Base-by-base conservation (phyloP, 768 basidiomycete genomes). In the Xerocomus spinulosus region DNA sequence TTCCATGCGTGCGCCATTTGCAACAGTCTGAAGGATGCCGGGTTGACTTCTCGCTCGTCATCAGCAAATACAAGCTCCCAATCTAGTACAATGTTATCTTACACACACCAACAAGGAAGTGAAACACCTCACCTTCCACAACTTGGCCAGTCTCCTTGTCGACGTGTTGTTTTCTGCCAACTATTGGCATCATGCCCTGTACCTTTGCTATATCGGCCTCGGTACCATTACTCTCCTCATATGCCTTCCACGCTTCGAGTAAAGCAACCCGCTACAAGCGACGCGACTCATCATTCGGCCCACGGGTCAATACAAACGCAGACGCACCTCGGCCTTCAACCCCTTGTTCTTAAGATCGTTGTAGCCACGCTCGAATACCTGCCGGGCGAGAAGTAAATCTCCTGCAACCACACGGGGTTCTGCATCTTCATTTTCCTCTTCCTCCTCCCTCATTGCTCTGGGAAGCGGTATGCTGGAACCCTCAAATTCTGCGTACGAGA, bases 61-160 rank as follows among this genome's bases (percentile, higher is more conserved):
- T 97, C 95, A 23, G 92, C 84, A 67, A 97, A 98, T 18, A 94
- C 84, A 60, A 94, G 81, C 61, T 95, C 94, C 84, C 88, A 95
- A 59, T 95, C 94, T 93, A 49, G 12, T 35, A 45, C n/a, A 35
- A 24, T 5, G 17, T 53, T 18, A 55, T 29, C 32, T n/a, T 26
- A 46, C 24, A 42, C 32, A 26, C 24, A 30, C 21, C 8, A 42
- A 6, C 24, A 32, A 32, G 30, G 48, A 39, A 23, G 7, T 18
- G 6, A 44, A 20, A 20, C 54, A 51, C 58, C 79, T 55, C 68
- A 81, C 90, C 91, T 80, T 93, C 92, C 23, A 92, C 83, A 26
- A 82, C 85, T 56, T 87, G 85, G 1, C 88, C 90, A 6, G 88
- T 89, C 60, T 90, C 85, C 51, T 79, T 80, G 60, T 92, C 90